Evolutionary conservation across 2,329 filamentous ascomycete species (phyloP), one percentile per base, ranked within the genome.

Genomic region (Trichoderma atroviride): DNA sequence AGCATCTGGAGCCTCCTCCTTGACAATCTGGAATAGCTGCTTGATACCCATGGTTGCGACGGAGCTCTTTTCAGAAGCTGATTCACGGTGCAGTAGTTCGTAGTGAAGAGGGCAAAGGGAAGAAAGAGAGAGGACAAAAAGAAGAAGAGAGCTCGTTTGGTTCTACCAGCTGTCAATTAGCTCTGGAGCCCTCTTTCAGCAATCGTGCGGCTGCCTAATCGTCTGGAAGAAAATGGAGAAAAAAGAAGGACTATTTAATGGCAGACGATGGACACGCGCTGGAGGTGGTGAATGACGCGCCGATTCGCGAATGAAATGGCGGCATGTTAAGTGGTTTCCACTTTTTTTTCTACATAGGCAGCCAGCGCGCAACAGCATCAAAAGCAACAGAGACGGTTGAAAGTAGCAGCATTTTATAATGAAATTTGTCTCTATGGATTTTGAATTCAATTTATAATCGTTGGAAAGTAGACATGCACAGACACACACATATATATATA

Each of bases 1-100:
- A 40, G 96, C 92, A 82, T 94, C 92, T n/a, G 96, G 96, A 73
- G 94, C 92, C 83, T 98, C 92, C 78, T 97, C 94, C 77, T 92
- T 91, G 81, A 96, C 93, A 79, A 96, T 91, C 73, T 88, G 86
- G 80, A 91, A 93, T 55, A 96, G 87, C 75, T 92, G 88, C 85
- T 90, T 91, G 75, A 90, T 90, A 80, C 88, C 86, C 85, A 89
- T 89, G 52, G 73, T 83, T 73, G 74, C 75, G 61, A 52, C 31
- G 1, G 50, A 40, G 29, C 11, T 10, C 27, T 57, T 24, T 27
- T 53, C n/a, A 43, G 29, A 47, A 47, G n/a, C 55, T 16, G 37
- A 58, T 58, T 67, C 55, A 27, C 40, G 29, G 14, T 9, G 29
- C 13, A 13, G 37, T 29, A 55, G 59, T 43, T 50, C n/a, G 47